Base-by-base conservation (phyloP, 2,329 filamentous ascomycete genomes). In the Diaporthe ampelina region DNA sequence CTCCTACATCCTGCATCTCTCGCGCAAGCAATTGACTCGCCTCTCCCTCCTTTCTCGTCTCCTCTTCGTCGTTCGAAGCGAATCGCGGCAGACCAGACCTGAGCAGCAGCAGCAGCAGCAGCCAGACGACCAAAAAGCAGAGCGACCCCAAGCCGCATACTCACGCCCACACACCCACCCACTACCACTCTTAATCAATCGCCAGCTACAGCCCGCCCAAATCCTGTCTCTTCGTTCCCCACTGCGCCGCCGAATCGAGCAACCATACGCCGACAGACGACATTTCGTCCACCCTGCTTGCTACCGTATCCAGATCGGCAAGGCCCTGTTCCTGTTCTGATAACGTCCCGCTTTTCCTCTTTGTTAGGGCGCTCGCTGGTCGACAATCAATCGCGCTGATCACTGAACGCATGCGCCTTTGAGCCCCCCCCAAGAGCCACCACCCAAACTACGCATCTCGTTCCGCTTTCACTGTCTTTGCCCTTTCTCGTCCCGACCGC, bases 261-360 rank as follows among this genome's bases (percentile, higher is more conserved):
- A 72, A 72, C 56, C 69, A 29, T 32, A 70, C 48, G 67, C 50
- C 67, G 48, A 57, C 50, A 69, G 40, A 57, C 74, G 54, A 72
- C 56, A 43, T 69, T 32, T 57, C 61, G 74, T 56, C 72, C 72
- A 65, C 63, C 73, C 69, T 75, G 73, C 45, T 43, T 63, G 73
- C 73, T 75, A 65, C 70, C 63, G 73, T 73, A 56, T 68, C 59
- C 63, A 67, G 63, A 70, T 59, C 61, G 63, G 71, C 48, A 72
- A 59, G 26, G 68, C 61, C 74, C 73, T 74, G 74, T 74, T 72
- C 74, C 37, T 65, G 70, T 74, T 74, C 68, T 76, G 74, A 76
- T 74, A 76, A 76, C 74, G 74, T 76, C 74, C 74, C 74, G 74
- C 72, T 76, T 76, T 76, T 76, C 68, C 61, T 76, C 74, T 76